Evolutionary conservation across 768 basidiomycete genomes (phyloP).

Genomic region (Boletus sp.): DNA sequence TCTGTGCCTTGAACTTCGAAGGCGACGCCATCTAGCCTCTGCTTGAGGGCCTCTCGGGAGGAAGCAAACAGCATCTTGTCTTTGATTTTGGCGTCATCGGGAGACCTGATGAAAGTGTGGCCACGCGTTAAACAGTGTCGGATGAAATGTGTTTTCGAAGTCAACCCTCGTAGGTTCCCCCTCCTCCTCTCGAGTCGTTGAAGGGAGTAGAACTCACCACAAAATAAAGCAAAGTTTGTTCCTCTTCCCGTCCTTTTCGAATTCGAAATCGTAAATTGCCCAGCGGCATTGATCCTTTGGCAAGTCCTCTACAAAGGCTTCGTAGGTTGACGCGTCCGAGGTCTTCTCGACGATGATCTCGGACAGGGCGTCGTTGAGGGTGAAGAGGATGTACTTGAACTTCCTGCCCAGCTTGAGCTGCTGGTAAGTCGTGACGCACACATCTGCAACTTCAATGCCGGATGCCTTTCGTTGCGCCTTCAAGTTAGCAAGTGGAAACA

Average conservation of each 20-base stretch:
- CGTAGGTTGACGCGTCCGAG: conserved; percentile 52
- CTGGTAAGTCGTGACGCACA: conserved; percentile 41
- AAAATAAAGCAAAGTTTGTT: conserved; percentile 82
- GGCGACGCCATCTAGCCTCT: conserved; percentile 68
- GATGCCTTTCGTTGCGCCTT: conserved; percentile 21
- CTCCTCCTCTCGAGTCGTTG: neutral
- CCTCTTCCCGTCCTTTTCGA: conserved; percentile 67
- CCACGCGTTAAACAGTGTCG: neutral
- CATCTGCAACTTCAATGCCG: conserved; percentile 46
- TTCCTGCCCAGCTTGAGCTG: conserved; percentile 40
- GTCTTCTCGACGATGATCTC: conserved; percentile 77
- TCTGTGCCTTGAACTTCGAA: conserved; percentile 88
- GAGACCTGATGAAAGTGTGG: conserved; percentile 55
- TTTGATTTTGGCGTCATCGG: conserved; percentile 81
- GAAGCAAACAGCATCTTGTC: conserved; percentile 92
- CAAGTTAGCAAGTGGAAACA: neutral
- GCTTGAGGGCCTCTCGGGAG: conserved; percentile 77
- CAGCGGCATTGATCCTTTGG: conserved; percentile 77
- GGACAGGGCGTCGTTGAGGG: conserved; percentile 54
- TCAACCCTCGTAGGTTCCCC: neutral
- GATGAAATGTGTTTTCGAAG: neutral
- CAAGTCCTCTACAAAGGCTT: conserved; percentile 68
- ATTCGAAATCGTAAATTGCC: conserved; percentile 94
- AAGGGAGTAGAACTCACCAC: conserved; percentile 51
- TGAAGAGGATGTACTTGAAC: conserved; percentile 82